These are phyloP conservation scores for Metschnikowia lachancei DNA, from an alignment of 805 yeast genomes.

Conservation along the genomic window DNA sequence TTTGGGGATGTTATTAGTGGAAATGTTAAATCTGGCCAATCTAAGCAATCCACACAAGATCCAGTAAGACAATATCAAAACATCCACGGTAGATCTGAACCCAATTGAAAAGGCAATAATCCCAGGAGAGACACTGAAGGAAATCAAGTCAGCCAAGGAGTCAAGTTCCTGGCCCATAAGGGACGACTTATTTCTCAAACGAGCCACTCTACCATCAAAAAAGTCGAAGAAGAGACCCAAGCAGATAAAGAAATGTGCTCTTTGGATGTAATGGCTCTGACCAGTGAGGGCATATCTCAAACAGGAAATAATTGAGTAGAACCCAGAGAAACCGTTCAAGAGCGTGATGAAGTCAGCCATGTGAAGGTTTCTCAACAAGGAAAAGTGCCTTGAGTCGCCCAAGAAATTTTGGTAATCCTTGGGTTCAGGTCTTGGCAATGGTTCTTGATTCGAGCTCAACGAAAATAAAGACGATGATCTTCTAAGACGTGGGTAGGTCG, in stretches of 20 bases:
- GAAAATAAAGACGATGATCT: slow-evolving; percentile 54
- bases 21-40: slow-evolving; percentile 92
- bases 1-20: slow-evolving; percentile 89
- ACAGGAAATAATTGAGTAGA: slow-evolving; percentile 84
- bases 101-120: slow-evolving; percentile 90
- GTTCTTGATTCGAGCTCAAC: slow-evolving; percentile 52
- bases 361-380: slow-evolving; percentile 82
- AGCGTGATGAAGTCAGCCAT: slow-evolving; percentile 95
- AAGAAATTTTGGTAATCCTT: slow-evolving; percentile 76
- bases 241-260: slow-evolving; percentile 87
- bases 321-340: slow-evolving; percentile 91
- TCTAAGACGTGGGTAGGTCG: slow-evolving; percentile 36
- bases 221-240: slow-evolving; percentile 93
- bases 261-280: slow-evolving; percentile 66
- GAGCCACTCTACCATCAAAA: slow-evolving; percentile 95
- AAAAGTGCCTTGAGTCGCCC: slow-evolving; percentile 79
- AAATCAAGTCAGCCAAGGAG: slow-evolving; percentile 89
- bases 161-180: slow-evolving; percentile 97
- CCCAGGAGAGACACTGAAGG: slow-evolving; percentile 96
- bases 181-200: slow-evolving; percentile 86
- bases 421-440: slow-evolving; percentile 74
- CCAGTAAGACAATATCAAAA: slow-evolving; percentile 71
- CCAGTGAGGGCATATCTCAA: slow-evolving; percentile 74
- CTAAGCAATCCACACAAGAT: slow-evolving; percentile 92
- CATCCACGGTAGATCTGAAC: slow-evolving; percentile 79